These are phyloP conservation scores for Paramecium bursaria DNA, from an alignment of 73 alveolate species.

Conservation along the genomic window DNA sequence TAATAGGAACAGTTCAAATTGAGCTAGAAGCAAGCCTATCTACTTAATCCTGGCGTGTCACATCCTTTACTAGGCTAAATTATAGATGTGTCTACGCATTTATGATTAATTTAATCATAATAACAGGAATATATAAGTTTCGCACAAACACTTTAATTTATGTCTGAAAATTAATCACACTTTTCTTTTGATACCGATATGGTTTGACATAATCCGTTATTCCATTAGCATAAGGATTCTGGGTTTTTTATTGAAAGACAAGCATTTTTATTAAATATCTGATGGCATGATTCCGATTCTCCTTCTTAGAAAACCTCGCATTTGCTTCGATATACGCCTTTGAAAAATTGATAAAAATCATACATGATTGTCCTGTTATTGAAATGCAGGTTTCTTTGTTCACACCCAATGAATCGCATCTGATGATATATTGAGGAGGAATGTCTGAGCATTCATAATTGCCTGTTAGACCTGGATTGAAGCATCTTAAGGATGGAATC, in stretches of 20 bases:
- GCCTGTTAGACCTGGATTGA: not conserved
- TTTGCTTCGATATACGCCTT: not conserved
- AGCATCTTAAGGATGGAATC: not conserved
- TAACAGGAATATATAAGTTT: not conserved
- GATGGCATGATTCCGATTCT: not conserved
- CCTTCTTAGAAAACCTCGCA: not conserved
- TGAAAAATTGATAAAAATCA: not conserved
- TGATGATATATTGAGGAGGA: not conserved
- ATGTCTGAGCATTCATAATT: not conserved
- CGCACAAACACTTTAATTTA: not conserved
- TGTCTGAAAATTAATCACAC: not conserved
- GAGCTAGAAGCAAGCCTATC: too few species aligned
- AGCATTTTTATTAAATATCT: not conserved
- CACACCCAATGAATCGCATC: not conserved
- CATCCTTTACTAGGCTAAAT: not conserved
- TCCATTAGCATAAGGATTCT: slow-evolving; percentile 14
- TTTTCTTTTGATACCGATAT: not conserved
- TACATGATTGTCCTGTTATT: slow-evolving; percentile 12
- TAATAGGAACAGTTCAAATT: too few species aligned
- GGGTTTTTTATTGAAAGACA: slow-evolving; percentile 20
- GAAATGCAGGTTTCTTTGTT: not conserved
- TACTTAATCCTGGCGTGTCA: too few species aligned
- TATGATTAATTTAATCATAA: not conserved
- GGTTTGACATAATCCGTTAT: not conserved
- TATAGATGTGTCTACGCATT: not conserved